phyloP scores from a whole-genome alignment of 768 basidiomycete species.

The Leucocoprinus birnbaumii region DNA sequence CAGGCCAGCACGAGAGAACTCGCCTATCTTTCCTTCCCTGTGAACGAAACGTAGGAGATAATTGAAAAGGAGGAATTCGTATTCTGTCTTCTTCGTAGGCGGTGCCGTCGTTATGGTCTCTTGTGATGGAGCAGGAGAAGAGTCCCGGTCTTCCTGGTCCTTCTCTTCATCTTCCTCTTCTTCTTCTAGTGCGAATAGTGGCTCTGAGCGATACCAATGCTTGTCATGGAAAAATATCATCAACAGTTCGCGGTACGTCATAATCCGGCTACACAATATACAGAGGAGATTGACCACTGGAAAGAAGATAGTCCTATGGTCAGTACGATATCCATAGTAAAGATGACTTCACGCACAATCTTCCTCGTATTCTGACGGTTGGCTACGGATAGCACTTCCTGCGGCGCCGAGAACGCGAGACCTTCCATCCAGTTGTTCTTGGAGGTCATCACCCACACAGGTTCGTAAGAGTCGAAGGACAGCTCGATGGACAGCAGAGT shows the following conservation, averaged over 20 bases:
- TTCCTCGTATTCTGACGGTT: conserved; percentile 87
- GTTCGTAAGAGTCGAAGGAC: conserved; percentile 80
- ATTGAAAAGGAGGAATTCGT: conserved; percentile 94
- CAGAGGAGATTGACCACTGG: conserved; percentile 92
- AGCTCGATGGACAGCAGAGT: conserved; percentile 86
- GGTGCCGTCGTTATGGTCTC: conserved; percentile 51
- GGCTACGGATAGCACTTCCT: conserved; percentile 57
- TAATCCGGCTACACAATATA: conserved; percentile 88
- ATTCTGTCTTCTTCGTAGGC: conserved; percentile 70
- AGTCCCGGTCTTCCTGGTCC: conserved; percentile 24
- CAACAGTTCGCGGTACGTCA: conserved; percentile 83
- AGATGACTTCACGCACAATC: conserved; percentile 57
- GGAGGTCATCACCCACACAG: conserved; percentile 90
- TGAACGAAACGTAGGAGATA: conserved; percentile 95
- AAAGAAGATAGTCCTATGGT: conserved; percentile 10
- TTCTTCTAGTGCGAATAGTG: conserved; percentile 73
- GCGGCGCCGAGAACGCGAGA: conserved; percentile 83
- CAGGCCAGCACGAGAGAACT: conserved; percentile 88
- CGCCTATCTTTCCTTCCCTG: conserved; percentile 90
- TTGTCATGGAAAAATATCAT: conserved; percentile 99
- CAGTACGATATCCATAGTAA: neutral
- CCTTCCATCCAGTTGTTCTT: conserved; percentile 82
- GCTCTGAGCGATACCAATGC: conserved; percentile 79
- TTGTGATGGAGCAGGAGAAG: conserved; percentile 65
- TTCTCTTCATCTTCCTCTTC: conserved; percentile 67